Evolutionary conservation across 1,139 yeast genomes (phyloP).

Genomic region (Scheffersomyces cryptocercus): DNA sequence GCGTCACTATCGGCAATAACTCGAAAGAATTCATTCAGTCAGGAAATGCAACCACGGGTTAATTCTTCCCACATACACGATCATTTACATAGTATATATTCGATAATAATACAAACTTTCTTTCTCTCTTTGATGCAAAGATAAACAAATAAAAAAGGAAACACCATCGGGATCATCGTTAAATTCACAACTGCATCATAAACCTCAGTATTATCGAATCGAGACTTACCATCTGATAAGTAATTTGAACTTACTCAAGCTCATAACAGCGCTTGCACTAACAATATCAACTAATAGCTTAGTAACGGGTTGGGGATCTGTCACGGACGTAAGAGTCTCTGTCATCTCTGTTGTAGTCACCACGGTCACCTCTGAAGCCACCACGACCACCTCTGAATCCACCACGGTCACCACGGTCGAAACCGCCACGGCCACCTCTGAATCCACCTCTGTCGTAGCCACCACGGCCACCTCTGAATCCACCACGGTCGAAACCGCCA

Average conservation of each 20-base stretch:
- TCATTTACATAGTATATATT: slow-evolving; percentile 1
- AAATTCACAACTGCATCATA: too few relatives aligned
- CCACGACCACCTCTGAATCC: slow-evolving; percentile 32
- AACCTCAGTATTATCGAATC: too few relatives aligned
- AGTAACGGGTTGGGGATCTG: slow-evolving; percentile 61
- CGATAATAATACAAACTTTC: background rate
- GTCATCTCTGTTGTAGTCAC: slow-evolving; percentile 35
- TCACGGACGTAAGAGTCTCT: slow-evolving; percentile 53
- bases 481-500: slow-evolving; percentile 17
- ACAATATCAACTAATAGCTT: slow-evolving; percentile 7
- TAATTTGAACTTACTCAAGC: too few relatives aligned
- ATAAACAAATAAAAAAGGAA: background rate
- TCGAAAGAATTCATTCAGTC: too few relatives aligned
- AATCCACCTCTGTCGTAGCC: slow-evolving; percentile 34
- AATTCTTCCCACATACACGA: background rate
- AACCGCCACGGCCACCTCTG: slow-evolving; percentile 38
- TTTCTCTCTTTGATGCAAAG: slow-evolving; percentile 1
- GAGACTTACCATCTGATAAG: too few relatives aligned
- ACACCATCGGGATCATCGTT: too few relatives aligned
- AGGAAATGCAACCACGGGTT: too few relatives aligned
- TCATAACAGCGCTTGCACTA: too few relatives aligned
- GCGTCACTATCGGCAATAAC: too few relatives aligned
- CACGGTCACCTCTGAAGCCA: slow-evolving; percentile 28
- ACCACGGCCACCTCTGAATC: slow-evolving; percentile 21
- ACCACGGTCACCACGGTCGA: slow-evolving; percentile 31